Evolutionary conservation across 352 stramenopile genomes (phyloP).

Genomic region (Phytophthora cactorum): DNA sequence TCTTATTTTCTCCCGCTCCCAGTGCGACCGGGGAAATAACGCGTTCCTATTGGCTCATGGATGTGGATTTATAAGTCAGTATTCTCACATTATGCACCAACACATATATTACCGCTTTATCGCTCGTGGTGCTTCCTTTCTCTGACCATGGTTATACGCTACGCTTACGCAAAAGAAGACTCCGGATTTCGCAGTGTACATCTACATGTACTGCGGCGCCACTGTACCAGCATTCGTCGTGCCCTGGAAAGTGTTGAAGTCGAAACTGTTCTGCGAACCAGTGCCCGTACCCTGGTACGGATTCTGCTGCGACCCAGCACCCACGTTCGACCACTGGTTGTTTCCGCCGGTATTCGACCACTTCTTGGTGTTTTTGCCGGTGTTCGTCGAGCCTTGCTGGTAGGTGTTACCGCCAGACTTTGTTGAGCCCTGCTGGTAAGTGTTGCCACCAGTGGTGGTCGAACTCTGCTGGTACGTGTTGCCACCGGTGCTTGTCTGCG

Average conservation of each 20-base stretch:
- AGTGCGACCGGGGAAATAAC: too few species aligned
- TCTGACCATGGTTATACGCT: not conserved
- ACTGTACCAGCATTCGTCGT: slow-evolving; percentile 17
- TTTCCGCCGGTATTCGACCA: slow-evolving; percentile 4
- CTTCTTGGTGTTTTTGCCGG: not conserved
- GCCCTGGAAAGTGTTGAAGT: slow-evolving; percentile 24
- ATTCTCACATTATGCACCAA: too few species aligned
- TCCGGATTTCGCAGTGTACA: not conserved
- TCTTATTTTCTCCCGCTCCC: too few species aligned
- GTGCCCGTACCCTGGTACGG: slow-evolving; percentile 7
- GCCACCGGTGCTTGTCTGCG: not conserved
- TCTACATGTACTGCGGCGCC: slow-evolving; percentile 5
- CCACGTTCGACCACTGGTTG: slow-evolving; percentile 8
- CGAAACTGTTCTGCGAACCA: slow-evolving; percentile 23
- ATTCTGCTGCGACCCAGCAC: not conserved
- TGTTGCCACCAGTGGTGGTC: not conserved
- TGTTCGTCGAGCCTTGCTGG: slow-evolving; percentile 3
- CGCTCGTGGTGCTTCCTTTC: not conserved
- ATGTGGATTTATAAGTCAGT: too few species aligned
- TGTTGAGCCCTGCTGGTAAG: not conserved
- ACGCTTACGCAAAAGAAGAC: not conserved
- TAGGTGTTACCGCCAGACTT: slow-evolving; percentile 1
- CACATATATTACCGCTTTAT: too few species aligned
- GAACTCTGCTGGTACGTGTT: slow-evolving; percentile 10
- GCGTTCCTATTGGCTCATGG: too few species aligned